Conservation (phyloP, 176 grass and related monocot genomes). For the Zoysia pacifica region DNA sequence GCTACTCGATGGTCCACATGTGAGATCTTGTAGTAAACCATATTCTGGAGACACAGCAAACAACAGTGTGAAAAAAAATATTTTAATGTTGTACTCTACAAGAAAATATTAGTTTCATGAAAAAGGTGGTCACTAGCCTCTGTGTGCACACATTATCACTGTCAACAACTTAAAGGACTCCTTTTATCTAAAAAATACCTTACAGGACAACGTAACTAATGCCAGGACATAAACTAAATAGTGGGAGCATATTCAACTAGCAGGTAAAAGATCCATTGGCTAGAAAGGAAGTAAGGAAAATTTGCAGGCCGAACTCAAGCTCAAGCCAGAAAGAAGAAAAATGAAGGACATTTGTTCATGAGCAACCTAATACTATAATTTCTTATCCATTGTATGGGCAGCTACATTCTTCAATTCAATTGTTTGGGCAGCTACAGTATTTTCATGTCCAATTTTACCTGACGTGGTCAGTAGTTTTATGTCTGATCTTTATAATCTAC, state of each 20-base stretch:
- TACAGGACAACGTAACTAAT: constrained; percentile 26
- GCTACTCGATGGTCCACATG: constrained; percentile 87
- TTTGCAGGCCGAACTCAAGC: neutral
- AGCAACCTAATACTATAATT: constrained; percentile 1
- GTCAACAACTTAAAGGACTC: no score
- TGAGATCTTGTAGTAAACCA: constrained; percentile 99
- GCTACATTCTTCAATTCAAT: neutral
- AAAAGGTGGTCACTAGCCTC: neutral
- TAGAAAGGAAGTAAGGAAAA: constrained; percentile 5
- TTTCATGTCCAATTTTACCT: neutral
- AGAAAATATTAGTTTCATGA: constrained; percentile 15
- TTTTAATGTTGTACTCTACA: constrained; percentile 26
- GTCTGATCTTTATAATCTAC: constrained; percentile 5
- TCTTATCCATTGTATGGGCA: constrained; percentile 13
- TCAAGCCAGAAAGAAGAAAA: constrained; percentile 24
- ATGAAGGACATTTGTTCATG: neutral
- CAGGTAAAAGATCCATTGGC: neutral
- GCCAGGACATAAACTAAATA: neutral
- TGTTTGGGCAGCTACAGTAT: constrained; percentile 1
- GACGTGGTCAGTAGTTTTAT: constrained; percentile 1
- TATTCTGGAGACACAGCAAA: constrained; percentile 71
- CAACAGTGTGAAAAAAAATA: constrained; percentile 8
- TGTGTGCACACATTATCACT: constrained; percentile 18
- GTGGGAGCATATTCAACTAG: neutral
- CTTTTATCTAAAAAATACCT: neutral